Base-by-base conservation (phyloP, 805 yeast species). In the Candida oleophila region DNA sequence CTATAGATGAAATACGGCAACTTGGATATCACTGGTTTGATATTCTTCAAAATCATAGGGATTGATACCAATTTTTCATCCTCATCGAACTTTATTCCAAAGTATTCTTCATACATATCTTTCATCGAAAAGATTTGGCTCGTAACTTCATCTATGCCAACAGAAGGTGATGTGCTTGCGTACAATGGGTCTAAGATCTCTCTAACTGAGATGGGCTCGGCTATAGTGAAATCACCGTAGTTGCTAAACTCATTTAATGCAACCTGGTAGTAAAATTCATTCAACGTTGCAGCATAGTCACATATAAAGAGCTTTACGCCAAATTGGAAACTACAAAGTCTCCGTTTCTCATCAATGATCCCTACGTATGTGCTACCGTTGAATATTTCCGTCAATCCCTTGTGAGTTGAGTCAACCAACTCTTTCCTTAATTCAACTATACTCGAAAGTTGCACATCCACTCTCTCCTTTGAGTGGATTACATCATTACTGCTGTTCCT, bases 21-120 rank as follows among this genome's bases (percentile, higher is more conserved):
- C 52, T 90, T 88, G 4, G 71, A 59, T 41, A 82, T 53, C 1
- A 82, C 65, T 0, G 97, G 97, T 0, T 59, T 55, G 50, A 89
- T 82, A 0, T 79, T 82, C 48, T 77, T 78, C 28, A 89, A 47
- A 3, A 94, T 62, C 59, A 91, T 63, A 0, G 99, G 99, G 1
- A 94, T 46, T 3, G 82, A 58, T 3, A 38, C 47, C 2, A 94
- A 53, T 9, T 57, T 43, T 5, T 64, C 66, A 3, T 60, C 59
- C 12, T 62, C 71, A 1, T 60, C 55, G 2, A 86, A 53, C 1
- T 54, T 64, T 4, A 89, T 72, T 4, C 77, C 71, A 61, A 91
- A 94, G 55, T 94, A 94, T 54, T 91, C 97, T 3, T 66, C 57
- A 36, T 87, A 71, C 98, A 94, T 92, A 2, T 82, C 89, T 16